These are phyloP conservation scores for Rhinocladiella similis DNA, from an alignment of 2,329 filamentous ascomycete genomes.

Conservation along the genomic window DNA sequence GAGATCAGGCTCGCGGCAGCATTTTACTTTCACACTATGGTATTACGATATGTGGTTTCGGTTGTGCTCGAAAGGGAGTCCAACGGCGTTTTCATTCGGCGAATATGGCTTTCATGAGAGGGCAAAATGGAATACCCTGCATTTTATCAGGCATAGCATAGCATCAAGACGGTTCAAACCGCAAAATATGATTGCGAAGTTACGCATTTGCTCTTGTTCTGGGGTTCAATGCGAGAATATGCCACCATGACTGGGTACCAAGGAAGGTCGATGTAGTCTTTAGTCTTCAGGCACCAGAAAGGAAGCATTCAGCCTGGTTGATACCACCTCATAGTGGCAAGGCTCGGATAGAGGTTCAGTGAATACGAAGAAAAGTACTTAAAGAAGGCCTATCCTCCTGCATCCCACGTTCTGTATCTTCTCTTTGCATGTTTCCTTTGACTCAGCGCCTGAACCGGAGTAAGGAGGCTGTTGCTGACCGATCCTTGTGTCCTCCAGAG, in stretches of 20 bases:
- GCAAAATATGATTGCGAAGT: neutral
- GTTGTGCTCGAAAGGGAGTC: slow-evolving; percentile 8
- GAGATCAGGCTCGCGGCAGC: neutral
- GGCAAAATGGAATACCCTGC: slow-evolving; percentile 17
- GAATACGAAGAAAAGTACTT: too few relatives aligned
- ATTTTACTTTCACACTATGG: neutral
- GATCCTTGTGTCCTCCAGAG: too few relatives aligned
- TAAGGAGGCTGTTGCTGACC: too few relatives aligned
- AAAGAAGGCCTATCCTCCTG: too few relatives aligned
- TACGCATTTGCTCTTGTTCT: neutral
- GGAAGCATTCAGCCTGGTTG: neutral
- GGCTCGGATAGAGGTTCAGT: too few relatives aligned
- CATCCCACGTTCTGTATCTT: too few relatives aligned
- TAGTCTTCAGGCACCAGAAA: neutral
- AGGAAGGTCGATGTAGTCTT: too few relatives aligned
- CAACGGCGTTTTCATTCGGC: slow-evolving; percentile 14
- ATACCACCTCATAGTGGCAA: neutral
- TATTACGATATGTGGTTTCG: slow-evolving; percentile 7
- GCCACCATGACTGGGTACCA: too few relatives aligned
- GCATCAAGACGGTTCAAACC: neutral
- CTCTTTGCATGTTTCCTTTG: too few relatives aligned
- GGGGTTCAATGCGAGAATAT: too few relatives aligned
- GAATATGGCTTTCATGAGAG: slow-evolving; percentile 8
- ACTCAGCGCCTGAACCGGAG: too few relatives aligned
- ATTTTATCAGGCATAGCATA: slow-evolving; percentile 23